These are phyloP conservation scores for Leccinum barrowsii DNA, from an alignment of 768 basidiomycete genomes.

Conservation along the genomic window DNA sequence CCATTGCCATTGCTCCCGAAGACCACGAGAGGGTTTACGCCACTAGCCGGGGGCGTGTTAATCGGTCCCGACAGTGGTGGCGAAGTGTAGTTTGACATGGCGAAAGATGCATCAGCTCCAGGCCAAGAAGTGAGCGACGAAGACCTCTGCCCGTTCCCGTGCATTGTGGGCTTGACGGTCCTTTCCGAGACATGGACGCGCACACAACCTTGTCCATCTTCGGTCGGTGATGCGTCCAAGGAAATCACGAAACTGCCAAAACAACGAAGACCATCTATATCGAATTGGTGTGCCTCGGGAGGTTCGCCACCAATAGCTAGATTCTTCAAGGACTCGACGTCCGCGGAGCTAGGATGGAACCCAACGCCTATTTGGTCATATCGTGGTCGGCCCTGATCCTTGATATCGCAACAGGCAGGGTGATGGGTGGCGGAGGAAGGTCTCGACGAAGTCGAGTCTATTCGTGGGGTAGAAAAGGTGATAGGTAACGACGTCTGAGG, in stretches of 20 bases:
- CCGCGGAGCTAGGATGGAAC: conserved; percentile 49
- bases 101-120: conserved; percentile 17
- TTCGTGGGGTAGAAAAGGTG: conserved; percentile 52
- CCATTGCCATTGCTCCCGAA: conserved; percentile 54
- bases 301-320: conserved; percentile 32
- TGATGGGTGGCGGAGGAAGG: conserved; percentile 39
- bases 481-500: conserved; percentile 53
- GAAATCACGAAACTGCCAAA: conserved; percentile 67
- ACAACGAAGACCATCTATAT: conserved; percentile 41
- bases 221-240: conserved; percentile 61
- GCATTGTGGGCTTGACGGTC: conserved; percentile 16
- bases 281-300: conserved; percentile 50
- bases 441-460: conserved; percentile 34
- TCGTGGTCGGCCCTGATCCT: conserved; percentile 55
- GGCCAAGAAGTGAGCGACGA: conserved; percentile 27
- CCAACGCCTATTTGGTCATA: conserved; percentile 32
- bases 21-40: conserved; percentile 41
- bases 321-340: conserved; percentile 30
- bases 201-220: conserved; percentile 71
- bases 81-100: conserved; percentile 20
- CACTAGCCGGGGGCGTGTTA: conserved; percentile 33
- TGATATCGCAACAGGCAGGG: conserved; percentile 43
- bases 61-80: conserved; percentile 40
- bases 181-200: conserved; percentile 61
- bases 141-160: conserved; percentile 15